Evolutionary conservation across 2,329 filamentous ascomycete genomes (phyloP).

Genomic region (Colletotrichum sansevieriae): DNA sequence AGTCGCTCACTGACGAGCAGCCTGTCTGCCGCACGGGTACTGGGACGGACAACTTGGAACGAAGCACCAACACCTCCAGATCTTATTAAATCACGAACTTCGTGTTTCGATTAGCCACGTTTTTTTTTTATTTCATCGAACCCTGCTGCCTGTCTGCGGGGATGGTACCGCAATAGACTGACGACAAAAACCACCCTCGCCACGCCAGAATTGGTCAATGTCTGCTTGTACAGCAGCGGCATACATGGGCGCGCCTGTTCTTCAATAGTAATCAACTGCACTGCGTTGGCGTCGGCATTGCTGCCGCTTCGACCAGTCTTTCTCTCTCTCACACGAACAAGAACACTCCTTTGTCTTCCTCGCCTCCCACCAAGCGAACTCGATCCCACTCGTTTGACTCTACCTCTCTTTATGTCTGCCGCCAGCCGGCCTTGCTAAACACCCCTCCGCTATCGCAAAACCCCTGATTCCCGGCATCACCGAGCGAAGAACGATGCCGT

Average conservation of each 20-base stretch:
- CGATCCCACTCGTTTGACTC: conserved; percentile 21
- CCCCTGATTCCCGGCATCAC: not conserved
- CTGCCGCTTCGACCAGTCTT: conserved; percentile 16
- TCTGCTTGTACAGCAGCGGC: conserved; percentile 28
- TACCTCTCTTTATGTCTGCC: not conserved
- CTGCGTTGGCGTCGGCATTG: conserved; percentile 29
- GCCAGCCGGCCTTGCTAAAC: not conserved
- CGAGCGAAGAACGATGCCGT: conserved; percentile 35
- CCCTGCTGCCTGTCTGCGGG: conserved; percentile 10
- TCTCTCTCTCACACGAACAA: not conserved
- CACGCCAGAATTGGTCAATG: conserved; percentile 26
- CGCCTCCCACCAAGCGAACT: conserved; percentile 2
- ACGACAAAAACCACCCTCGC: not conserved
- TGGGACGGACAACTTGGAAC: conserved; percentile 4
- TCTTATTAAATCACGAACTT: conserved; percentile 19
- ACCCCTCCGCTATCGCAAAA: not conserved
- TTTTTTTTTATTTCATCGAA: conserved; percentile 9
- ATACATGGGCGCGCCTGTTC: conserved; percentile 37
- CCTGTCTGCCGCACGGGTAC: conserved; percentile 14
- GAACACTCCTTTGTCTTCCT: conserved; percentile 27
- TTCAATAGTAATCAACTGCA: conserved; percentile 37
- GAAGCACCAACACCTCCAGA: conserved; percentile 10
- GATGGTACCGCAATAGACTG: conserved; percentile 14
- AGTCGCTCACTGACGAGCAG: no score
- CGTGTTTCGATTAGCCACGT: conserved; percentile 7